Conservation (phyloP, 148 eudicot genomes). For the Polygonum aviculare region DNA sequence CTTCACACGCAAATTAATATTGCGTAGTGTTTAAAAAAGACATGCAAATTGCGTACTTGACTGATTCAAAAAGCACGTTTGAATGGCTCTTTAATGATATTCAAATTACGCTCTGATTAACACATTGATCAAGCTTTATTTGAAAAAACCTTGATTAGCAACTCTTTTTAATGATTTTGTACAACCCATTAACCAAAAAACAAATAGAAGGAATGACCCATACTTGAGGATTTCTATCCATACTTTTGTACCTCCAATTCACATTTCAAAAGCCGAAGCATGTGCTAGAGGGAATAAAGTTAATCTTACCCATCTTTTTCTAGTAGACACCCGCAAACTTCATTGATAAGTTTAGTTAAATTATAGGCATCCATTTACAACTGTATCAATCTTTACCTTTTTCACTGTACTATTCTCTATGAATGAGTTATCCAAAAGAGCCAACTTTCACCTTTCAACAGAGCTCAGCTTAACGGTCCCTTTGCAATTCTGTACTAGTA, state of each 20-base stretch:
- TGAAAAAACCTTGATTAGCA: neutral
- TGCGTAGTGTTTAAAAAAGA: neutral
- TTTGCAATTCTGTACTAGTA: neutral
- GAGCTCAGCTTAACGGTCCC: neutral
- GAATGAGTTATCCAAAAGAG: neutral
- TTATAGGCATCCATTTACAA: too few species aligned
- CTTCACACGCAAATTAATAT: neutral
- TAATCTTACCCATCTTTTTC: conserved; percentile 3
- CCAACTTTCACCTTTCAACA: neutral
- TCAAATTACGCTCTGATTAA: neutral
- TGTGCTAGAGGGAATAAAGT: neutral
- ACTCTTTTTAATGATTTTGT: neutral
- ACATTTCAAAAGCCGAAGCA: neutral
- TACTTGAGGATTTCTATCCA: neutral
- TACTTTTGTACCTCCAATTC: neutral
- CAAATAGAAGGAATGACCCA: neutral
- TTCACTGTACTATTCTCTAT: neutral
- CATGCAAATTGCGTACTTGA: neutral
- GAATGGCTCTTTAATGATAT: neutral
- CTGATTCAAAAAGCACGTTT: neutral
- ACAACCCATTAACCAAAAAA: neutral
- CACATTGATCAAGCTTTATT: neutral
- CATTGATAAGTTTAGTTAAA: neutral
- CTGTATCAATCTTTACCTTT: neutral
- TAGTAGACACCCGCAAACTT: neutral